Percentiles rank a stretch among this genome's conserved stretches.
These are phyloP conservation scores for Penicillium macrosclerotiorum DNA, from an alignment of 495 filamentous ascomycete species.

Conservation along the genomic window DNA sequence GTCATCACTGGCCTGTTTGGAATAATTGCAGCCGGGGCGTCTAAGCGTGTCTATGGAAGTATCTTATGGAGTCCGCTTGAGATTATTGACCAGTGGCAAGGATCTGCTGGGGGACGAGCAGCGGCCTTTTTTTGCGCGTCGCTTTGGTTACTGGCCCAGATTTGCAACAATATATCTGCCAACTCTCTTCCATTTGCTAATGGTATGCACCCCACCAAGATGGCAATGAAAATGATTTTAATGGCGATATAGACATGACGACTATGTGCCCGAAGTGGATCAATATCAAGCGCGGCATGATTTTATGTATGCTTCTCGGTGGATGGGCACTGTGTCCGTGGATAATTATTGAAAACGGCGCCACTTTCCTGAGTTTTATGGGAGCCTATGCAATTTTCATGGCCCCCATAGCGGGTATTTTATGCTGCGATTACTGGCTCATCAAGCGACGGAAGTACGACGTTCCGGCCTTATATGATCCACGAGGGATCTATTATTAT, in stretches of 20 bases:
- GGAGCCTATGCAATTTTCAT: constrained; percentile 38
- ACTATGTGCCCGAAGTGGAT: constrained; percentile 56
- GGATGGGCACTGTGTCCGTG: constrained; percentile 60
- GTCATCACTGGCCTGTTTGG: constrained; percentile 47
- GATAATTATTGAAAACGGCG: constrained; percentile 53
- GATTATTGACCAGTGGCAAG: constrained; percentile 46
- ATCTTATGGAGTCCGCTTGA: constrained; percentile 55
- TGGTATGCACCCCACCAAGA: too few relatives aligned
- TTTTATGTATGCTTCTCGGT: constrained; percentile 51
- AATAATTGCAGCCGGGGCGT: constrained; percentile 51
- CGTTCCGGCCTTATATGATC: constrained; percentile 53
- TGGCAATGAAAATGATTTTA: too few relatives aligned
- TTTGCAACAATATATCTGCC: constrained; percentile 41
- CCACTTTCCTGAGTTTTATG: constrained; percentile 60
- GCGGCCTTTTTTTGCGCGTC: constrained; percentile 53
- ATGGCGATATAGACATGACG: too few relatives aligned
- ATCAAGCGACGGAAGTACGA: constrained; percentile 43
- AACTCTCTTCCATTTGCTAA: constrained; percentile 45
- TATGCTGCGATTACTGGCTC: constrained; percentile 50
- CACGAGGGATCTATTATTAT: constrained; percentile 39
- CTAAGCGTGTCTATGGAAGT: constrained; percentile 46
- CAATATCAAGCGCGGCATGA: constrained; percentile 55
- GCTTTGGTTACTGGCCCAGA: neutral
- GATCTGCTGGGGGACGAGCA: constrained; percentile 42
- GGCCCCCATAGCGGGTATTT: constrained; percentile 42